These are phyloP conservation scores for Mucor sp. DNA, from an alignment of 371 early-diverging fungal species.

Conservation along the genomic window DNA sequence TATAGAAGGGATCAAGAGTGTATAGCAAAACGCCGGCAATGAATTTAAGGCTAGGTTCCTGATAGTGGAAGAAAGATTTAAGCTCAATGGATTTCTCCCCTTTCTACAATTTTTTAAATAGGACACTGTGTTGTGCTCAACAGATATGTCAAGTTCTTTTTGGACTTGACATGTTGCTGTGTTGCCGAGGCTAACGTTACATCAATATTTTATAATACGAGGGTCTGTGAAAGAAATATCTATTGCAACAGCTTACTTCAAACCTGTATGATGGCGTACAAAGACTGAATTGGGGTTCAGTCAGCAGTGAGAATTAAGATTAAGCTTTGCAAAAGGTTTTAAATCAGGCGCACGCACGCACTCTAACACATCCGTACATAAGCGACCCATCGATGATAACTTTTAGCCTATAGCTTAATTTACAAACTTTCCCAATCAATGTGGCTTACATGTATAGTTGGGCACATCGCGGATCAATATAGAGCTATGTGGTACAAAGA, in stretches of 20 bases:
- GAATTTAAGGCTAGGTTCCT: not conserved
- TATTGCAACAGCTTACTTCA: too few species aligned
- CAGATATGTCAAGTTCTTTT: not conserved
- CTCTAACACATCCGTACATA: not conserved
- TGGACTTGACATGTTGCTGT: too few species aligned
- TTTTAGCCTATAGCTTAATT: too few species aligned
- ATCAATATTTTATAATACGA: not conserved
- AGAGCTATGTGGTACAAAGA: not conserved
- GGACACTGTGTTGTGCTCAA: not conserved
- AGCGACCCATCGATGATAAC: not conserved
- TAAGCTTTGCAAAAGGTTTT: not conserved
- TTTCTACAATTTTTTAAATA: too few species aligned
- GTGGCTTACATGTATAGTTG: not conserved
- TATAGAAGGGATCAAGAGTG: not conserved
- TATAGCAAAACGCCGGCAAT: not conserved
- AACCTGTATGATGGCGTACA: too few species aligned
- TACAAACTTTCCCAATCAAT: too few species aligned
- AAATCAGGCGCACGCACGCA: not conserved
- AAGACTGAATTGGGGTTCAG: too few species aligned
- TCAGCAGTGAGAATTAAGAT: not conserved
- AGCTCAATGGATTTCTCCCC: too few species aligned
- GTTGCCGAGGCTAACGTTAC: too few species aligned
- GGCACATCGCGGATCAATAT: not conserved
- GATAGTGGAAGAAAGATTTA: not conserved
- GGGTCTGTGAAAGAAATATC: not conserved